A percentile compares a stretch with the other conserved stretches of the same genome.
Evolutionary conservation across 2,329 filamentous ascomycete species (phyloP).

Genomic region (Alternaria longipes): DNA sequence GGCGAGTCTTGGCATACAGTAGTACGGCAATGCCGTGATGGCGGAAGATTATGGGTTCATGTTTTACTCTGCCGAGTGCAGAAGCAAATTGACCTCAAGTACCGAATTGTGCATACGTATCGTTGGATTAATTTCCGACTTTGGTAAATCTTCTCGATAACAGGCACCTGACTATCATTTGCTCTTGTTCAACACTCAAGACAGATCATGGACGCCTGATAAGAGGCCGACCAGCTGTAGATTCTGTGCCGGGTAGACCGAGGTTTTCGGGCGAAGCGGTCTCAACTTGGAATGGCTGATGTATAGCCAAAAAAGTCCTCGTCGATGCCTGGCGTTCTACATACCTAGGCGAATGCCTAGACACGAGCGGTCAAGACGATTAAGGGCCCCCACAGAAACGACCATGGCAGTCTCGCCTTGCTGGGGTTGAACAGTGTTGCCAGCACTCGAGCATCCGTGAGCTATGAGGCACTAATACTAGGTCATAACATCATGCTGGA

Average conservation of each 20-base stretch:
- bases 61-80: neutral
- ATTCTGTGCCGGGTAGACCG: neutral
- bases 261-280: neutral
- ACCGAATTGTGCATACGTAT: neutral
- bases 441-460: conserved; percentile 1
- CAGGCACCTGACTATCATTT: neutral
- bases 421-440: conserved; percentile 2
- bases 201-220: neutral
- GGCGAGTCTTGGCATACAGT: conserved; percentile 1
- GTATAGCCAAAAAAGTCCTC: neutral
- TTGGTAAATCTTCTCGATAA: neutral
- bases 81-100: neutral
- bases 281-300: neutral
- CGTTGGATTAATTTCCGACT: neutral
- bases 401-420: neutral
- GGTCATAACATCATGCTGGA: conserved; percentile 18
- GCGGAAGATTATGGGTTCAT: neutral
- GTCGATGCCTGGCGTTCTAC: neutral
- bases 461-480: neutral
- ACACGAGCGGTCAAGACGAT: conserved; percentile 4
- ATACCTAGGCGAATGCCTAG: neutral
- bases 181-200: neutral
- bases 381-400: neutral
- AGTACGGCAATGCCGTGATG: conserved; percentile 1
- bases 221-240: neutral